Percentiles rank a stretch among this genome's conserved stretches.
Evolutionary conservation across 441 rosid species (phyloP).

Genomic region (Euphorbia schlechtendalii): DNA sequence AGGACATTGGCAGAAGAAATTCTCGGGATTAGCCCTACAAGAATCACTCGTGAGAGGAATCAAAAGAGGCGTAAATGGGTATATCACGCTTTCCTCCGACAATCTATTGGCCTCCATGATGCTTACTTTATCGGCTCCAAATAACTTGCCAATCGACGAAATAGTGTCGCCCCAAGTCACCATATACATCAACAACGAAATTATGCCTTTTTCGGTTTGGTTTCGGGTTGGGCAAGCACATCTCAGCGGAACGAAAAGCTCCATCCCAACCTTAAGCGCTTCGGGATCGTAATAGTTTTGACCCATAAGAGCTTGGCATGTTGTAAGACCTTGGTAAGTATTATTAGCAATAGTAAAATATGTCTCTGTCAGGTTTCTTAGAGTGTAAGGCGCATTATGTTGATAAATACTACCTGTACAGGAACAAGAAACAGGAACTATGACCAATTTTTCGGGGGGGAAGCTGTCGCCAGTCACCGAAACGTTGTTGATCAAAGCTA

Average conservation of each 20-base stretch:
- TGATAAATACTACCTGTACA: neutral
- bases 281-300: neutral
- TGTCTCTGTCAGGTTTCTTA: neutral
- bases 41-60: neutral
- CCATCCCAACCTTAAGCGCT: neutral
- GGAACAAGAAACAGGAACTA: neutral
- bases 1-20: neutral
- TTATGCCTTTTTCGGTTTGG: neutral
- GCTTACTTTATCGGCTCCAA: neutral
- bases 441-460: neutral
- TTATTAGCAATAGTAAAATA: neutral
- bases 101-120: neutral
- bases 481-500: neutral
- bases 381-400: neutral
- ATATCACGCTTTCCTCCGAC: neutral
- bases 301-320: neutral
- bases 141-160: neutral
- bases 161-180: neutral
- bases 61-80: neutral
- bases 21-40: neutral
- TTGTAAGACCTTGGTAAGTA: neutral
- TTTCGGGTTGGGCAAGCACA: neutral
- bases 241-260: neutral
- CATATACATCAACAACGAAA: neutral
- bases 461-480: neutral